Conservation (phyloP, 192 early-diverging fungal genomes). For the Coemansia sp. region DNA sequence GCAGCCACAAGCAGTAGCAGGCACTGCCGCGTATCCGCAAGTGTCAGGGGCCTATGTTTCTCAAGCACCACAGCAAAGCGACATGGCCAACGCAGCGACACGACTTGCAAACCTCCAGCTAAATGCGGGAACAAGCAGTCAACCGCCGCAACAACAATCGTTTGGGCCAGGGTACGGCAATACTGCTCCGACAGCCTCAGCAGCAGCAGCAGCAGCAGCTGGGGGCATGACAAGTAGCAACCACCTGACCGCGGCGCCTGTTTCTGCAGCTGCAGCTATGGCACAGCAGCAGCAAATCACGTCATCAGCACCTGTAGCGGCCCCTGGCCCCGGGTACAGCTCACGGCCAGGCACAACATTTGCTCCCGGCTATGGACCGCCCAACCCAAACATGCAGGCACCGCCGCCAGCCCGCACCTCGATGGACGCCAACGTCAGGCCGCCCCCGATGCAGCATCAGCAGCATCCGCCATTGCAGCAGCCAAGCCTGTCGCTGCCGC, state of each 20-base stretch:
- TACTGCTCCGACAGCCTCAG: not conserved
- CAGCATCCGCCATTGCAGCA: slow-evolving; percentile 13
- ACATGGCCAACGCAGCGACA: slow-evolving; percentile 27
- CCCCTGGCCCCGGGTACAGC: slow-evolving; percentile 10
- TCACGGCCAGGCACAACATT: slow-evolving; percentile 15
- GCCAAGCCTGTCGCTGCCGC: slow-evolving; percentile 24
- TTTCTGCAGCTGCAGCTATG: slow-evolving; percentile 14
- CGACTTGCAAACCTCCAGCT: slow-evolving; percentile 51
- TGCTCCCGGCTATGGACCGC: slow-evolving; percentile 50
- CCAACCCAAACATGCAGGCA: not conserved
- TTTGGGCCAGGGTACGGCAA: slow-evolving; percentile 17
- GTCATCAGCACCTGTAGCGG: slow-evolving; percentile 5
- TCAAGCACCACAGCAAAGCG: slow-evolving; percentile 6
- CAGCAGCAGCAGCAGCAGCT: not conserved
- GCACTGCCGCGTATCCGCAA: slow-evolving; percentile 8
- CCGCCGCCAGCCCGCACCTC: not conserved
- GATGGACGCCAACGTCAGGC: slow-evolving; percentile 1
- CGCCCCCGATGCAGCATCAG: slow-evolving; percentile 1
- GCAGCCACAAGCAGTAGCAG: slow-evolving; percentile 8
- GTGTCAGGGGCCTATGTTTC: slow-evolving; percentile 4
- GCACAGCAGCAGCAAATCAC: slow-evolving; percentile 11
- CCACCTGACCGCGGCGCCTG: slow-evolving; percentile 26
- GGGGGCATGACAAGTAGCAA: slow-evolving; percentile 19
- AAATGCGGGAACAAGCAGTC: slow-evolving; percentile 8
- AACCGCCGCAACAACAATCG: slow-evolving; percentile 5